These are phyloP conservation scores for Penicillium manginii DNA, from an alignment of 495 filamentous ascomycete genomes.

Conservation along the genomic window DNA sequence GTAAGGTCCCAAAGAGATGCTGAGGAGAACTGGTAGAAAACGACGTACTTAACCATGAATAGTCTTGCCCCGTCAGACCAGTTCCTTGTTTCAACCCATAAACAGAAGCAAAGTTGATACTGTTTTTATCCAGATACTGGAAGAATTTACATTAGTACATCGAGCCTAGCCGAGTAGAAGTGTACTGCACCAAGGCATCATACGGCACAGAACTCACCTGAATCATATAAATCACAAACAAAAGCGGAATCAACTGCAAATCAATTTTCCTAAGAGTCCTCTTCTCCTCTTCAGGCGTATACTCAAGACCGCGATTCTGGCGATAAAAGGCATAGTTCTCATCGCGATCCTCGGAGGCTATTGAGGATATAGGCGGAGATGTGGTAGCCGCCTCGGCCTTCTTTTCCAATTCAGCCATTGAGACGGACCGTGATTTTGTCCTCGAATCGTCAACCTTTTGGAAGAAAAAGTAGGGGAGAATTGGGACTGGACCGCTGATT, in stretches of 20 bases:
- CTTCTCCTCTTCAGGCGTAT: slow-evolving; percentile 51
- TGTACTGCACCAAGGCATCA: no score
- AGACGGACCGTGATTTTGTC: neutral
- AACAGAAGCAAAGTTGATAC: slow-evolving; percentile 63
- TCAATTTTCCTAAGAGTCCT: slow-evolving; percentile 60
- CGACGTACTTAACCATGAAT: slow-evolving; percentile 54
- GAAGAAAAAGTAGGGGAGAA: no score
- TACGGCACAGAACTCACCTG: slow-evolving; percentile 22
- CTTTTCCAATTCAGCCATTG: slow-evolving; percentile 17
- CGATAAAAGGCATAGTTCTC: slow-evolving; percentile 32
- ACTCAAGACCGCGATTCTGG: slow-evolving; percentile 30
- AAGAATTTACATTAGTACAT: slow-evolving; percentile 3
- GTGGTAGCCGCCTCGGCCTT: slow-evolving; percentile 20
- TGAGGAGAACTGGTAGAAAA: neutral
- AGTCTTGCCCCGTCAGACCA: slow-evolving; percentile 56
- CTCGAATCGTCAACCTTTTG: neutral
- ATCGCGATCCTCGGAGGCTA: slow-evolving; percentile 22
- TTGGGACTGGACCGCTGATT: no score
- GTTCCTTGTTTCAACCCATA: slow-evolving; percentile 59
- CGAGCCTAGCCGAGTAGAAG: slow-evolving; percentile 14
- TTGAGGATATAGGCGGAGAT: slow-evolving; percentile 9
- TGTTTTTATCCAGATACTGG: slow-evolving; percentile 64
- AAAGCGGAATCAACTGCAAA: slow-evolving; percentile 54
- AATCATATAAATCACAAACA: slow-evolving; percentile 59
- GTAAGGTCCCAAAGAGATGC: neutral